Conservation (phyloP, 2,329 filamentous ascomycete genomes). For the Trichoderma simmonsii region DNA sequence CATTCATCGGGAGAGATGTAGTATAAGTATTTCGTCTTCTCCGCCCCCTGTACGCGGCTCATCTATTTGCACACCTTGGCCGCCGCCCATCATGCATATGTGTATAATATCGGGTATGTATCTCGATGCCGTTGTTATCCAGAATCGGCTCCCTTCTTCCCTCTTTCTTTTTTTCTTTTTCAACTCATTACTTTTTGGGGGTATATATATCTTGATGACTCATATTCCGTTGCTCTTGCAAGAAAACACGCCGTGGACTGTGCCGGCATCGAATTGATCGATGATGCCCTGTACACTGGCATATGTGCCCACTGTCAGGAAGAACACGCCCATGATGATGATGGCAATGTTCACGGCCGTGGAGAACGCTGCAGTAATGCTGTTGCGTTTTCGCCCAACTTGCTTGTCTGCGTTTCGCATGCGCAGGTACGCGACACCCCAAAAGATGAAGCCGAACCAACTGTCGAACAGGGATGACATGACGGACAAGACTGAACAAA, state of each 20-base stretch:
- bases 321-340: conserved; percentile 73
- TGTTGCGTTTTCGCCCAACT: conserved; percentile 51
- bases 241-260: conserved; percentile 69
- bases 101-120: neutral
- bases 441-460: conserved; percentile 95
- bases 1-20: neutral
- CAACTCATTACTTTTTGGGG: neutral
- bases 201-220: neutral
- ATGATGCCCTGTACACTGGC: conserved; percentile 72
- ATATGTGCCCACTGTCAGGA: conserved; percentile 80
- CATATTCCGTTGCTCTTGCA: conserved; percentile 67
- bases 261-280: conserved; percentile 62
- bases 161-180: neutral
- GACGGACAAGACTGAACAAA: conserved; percentile 54
- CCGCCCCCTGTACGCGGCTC: neutral
- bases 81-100: neutral
- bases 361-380: conserved; percentile 49
- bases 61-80: conserved; percentile 1
- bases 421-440: conserved; percentile 75
- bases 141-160: neutral
- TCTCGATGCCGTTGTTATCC: neutral
- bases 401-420: conserved; percentile 65
- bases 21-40: neutral
- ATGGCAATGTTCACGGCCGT: conserved; percentile 69
- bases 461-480: conserved; percentile 91